Percentiles rank a stretch among this genome's conserved stretches.
Conservation (phyloP, 345 rosid species). For the Euclidium syriacum region DNA sequence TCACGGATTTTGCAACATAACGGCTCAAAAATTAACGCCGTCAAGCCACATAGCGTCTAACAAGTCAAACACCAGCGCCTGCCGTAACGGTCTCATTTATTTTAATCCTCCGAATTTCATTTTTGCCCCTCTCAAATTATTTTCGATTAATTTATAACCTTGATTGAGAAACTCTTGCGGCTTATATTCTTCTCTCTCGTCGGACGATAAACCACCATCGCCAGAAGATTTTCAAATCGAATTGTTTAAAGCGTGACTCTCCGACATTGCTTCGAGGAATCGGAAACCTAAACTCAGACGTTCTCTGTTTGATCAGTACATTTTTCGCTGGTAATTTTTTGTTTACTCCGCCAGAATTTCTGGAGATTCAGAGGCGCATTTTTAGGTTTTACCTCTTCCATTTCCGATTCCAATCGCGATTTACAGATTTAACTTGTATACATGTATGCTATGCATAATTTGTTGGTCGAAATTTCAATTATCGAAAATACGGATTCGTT, state of each 20-base stretch:
- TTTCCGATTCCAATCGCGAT: neutral
- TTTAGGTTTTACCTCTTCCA: neutral
- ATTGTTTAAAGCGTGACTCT: neutral
- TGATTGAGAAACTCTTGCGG: neutral
- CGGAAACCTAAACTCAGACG: conserved; percentile 6
- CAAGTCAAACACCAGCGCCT: conserved; percentile 31
- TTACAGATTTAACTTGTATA: neutral
- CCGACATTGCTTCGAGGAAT: conserved; percentile 1
- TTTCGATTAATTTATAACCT: conserved; percentile 13
- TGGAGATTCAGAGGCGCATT: conserved; percentile 2
- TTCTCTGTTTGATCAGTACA: conserved; percentile 16
- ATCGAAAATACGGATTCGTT: neutral
- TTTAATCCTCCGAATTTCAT: neutral
- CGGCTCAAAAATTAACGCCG: conserved; percentile 28
- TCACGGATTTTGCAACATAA: conserved; percentile 29
- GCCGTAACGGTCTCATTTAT: conserved; percentile 30
- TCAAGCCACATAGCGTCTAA: neutral
- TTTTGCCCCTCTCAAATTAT: neutral
- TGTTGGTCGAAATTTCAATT: neutral
- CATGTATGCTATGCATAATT: neutral
- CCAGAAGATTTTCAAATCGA: neutral
- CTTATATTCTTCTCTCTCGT: neutral
- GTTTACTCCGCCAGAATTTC: neutral
- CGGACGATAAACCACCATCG: conserved; percentile 6
- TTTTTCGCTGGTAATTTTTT: neutral